phyloP scores from a whole-genome alignment of 2,329 filamentous ascomycete species.

The Drechslerella coelobrocha region DNA sequence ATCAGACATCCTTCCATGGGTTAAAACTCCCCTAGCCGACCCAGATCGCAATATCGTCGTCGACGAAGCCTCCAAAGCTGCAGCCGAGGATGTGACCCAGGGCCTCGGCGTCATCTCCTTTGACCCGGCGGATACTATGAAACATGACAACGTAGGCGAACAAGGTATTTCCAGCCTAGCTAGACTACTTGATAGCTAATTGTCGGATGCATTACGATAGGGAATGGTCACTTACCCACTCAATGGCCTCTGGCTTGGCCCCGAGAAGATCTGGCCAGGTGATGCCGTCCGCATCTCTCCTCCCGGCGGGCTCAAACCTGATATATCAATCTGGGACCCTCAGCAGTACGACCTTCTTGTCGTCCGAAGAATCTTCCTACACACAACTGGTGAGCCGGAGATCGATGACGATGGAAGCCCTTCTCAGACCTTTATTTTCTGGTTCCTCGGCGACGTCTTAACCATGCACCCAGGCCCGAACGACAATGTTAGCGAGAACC shows the following conservation, averaged over 20 bases:
- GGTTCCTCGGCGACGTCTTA: conserved; percentile 25
- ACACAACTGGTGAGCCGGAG: background rate
- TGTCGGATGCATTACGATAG: conserved; percentile 9
- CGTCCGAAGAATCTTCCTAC: conserved; percentile 14
- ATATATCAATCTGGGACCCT: conserved; percentile 39
- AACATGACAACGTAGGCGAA: conserved; percentile 15
- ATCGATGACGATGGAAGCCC: background rate
- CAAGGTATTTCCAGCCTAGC: background rate
- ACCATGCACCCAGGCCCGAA: conserved; percentile 20
- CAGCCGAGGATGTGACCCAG: conserved; percentile 1
- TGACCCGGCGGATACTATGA: background rate
- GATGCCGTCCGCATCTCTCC: conserved; percentile 31
- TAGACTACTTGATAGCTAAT: background rate
- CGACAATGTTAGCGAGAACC: background rate
- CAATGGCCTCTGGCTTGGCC: conserved; percentile 26
- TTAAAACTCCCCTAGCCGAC: conserved; percentile 16
- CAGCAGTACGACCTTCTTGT: conserved; percentile 29
- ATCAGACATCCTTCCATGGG: conserved; percentile 30
- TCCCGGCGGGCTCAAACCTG: background rate
- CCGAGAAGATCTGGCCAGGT: conserved; percentile 38
- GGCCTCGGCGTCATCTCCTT: conserved; percentile 8
- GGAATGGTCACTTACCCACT: conserved; percentile 8
- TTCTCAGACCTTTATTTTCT: conserved; percentile 8
- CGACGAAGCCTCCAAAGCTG: conserved; percentile 15
- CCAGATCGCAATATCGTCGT: conserved; percentile 11